Evolutionary conservation across 495 filamentous ascomycete species (phyloP), one percentile per base, ranked within the genome.

Genomic region (Tetracladium marchalianum): DNA sequence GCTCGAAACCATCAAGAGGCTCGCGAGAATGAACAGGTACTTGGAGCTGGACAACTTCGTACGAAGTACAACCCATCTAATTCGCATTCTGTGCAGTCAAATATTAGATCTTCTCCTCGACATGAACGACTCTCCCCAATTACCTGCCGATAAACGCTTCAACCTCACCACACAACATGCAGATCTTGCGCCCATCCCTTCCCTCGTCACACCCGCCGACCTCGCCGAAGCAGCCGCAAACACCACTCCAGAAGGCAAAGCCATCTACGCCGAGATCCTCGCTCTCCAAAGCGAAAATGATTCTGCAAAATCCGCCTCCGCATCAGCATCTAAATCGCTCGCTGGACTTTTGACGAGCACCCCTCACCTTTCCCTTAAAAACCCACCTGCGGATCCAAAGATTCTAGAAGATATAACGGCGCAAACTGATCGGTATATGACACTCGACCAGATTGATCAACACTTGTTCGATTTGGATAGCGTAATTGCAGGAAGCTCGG

Each of bases 11-110:
- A 82, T 85, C 12, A 80, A 81, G 52, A 72, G 89, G 45, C 77
- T 97, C 31, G 79, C 84, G 51, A 78, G 92, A 58, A 80, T 95
- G 64, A 95, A 93, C 56, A 89, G 95, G 56, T 60, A 7, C 22
- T 7, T 7, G 7, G 22, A 27, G 7, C 22, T 7, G 7, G 2
- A 12, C 11, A 9, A 3, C 22, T 7, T 27, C 22, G 3, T 27
- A 27, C 7, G 22, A 27, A 27, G 4, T 41, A 22, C 39, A 41
- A 3, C 15, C 27, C 41, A 44, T 27, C 52, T 55, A 31, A 50
- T 35, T 2, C 36, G 22, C 40, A 5, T 44, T 7, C 31, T 19
- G 34, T 37, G 15, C 47, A 59, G 56, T 40, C 46, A 53, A 49
- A 24, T 59, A 13, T 75, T 95, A 18, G 92, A 95, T 54, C 67